These are phyloP conservation scores for Scopulariopsis brevicaulis DNA, from an alignment of 2,329 filamentous ascomycete genomes.

Conservation along the genomic window DNA sequence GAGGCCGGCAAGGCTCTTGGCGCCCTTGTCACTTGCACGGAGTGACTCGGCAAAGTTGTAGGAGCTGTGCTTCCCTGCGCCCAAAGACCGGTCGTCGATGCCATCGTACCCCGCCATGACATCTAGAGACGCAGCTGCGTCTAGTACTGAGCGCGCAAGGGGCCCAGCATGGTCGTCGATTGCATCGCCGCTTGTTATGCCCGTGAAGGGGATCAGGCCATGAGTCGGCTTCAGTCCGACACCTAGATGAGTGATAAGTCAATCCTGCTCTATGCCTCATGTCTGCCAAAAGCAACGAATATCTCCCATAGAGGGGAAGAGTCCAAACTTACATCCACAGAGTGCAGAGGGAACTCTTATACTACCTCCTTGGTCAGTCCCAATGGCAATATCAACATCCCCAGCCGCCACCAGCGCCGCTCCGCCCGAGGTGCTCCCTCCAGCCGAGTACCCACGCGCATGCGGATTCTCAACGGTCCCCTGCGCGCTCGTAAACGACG, in stretches of 20 bases:
- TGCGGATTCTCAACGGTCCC: constrained; percentile 34
- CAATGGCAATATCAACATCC: constrained; percentile 29
- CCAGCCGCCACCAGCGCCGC: constrained; percentile 31
- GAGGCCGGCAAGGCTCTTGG: constrained; percentile 16
- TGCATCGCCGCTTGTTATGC: constrained; percentile 32
- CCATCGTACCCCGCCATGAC: constrained; percentile 34
- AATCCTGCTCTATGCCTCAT: neutral
- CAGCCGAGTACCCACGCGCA: constrained; percentile 29
- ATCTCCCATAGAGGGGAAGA: neutral
- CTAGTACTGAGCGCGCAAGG: constrained; percentile 24
- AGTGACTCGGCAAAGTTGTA: constrained; percentile 14
- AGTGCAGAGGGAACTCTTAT: constrained; percentile 30
- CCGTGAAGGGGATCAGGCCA: constrained; percentile 38
- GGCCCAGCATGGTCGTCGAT: constrained; percentile 39
- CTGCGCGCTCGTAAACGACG: constrained; percentile 32
- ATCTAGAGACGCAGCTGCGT: constrained; percentile 28
- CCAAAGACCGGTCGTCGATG: constrained; percentile 32
- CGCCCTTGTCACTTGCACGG: constrained; percentile 1
- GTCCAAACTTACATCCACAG: constrained; percentile 16
- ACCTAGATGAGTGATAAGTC: constrained; percentile 3
- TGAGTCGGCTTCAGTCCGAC: constrained; percentile 40
- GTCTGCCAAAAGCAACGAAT: neutral
- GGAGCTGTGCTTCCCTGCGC: constrained; percentile 15
- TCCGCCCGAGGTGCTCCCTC: constrained; percentile 36
- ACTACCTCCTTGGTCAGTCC: constrained; percentile 35